phyloP scores from a whole-genome alignment of 805 yeast genomes.

The Yarrowia osloensis region DNA sequence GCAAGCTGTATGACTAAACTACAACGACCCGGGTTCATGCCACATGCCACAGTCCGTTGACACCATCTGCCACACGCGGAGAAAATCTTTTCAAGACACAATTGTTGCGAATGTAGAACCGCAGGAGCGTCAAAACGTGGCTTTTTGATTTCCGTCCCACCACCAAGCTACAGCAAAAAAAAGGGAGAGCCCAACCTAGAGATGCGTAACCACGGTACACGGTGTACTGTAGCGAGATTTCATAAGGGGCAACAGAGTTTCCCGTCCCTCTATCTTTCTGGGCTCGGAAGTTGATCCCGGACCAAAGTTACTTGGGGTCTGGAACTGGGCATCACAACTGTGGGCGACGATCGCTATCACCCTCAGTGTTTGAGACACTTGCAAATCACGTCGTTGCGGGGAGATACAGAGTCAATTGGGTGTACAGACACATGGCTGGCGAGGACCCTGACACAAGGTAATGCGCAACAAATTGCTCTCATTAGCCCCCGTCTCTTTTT shows the following conservation, averaged over 20 bases:
- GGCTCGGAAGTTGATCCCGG: constrained; percentile 3
- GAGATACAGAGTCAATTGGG: background rate
- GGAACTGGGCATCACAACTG: background rate
- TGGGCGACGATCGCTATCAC: background rate
- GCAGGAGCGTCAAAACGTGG: background rate
- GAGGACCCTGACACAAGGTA: background rate
- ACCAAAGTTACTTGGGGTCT: background rate
- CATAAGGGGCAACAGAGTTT: background rate
- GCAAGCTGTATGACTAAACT: background rate
- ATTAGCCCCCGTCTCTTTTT: background rate
- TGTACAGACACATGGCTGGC: no score
- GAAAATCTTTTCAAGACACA: background rate
- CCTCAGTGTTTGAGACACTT: background rate
- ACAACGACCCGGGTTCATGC: background rate
- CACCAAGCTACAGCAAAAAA: background rate
- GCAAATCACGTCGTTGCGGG: background rate
- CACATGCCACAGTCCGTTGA: background rate
- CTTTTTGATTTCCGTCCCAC: background rate
- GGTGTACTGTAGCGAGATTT: background rate
- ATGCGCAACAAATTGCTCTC: background rate
- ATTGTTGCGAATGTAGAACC: background rate
- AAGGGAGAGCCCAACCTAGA: background rate
- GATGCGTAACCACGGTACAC: background rate
- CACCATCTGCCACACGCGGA: background rate
- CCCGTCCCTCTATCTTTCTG: background rate